These are phyloP conservation scores for Fusarium setosum DNA, from an alignment of 2,329 filamentous ascomycete genomes.

Conservation along the genomic window DNA sequence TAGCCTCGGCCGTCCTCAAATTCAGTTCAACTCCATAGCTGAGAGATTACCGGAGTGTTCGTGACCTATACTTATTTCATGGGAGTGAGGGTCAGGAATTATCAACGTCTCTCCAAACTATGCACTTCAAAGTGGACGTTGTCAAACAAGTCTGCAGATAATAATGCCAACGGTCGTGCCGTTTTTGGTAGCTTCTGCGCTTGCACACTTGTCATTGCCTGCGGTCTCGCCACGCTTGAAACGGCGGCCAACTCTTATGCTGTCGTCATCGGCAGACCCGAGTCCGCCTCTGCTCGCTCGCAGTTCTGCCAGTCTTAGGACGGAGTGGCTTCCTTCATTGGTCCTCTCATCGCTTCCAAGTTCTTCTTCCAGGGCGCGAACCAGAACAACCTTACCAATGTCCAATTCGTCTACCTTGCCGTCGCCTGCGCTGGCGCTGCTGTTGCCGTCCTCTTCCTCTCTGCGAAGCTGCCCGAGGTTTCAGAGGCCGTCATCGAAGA, in stretches of 20 bases:
- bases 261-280: slow-evolving; percentile 63
- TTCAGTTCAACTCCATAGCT: slow-evolving; percentile 12
- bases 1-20: neutral
- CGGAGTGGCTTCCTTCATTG: slow-evolving; percentile 77
- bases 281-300: slow-evolving; percentile 12
- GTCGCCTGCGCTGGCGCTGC: slow-evolving; percentile 75
- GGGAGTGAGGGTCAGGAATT: neutral
- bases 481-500: slow-evolving; percentile 57
- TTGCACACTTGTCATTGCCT: slow-evolving; percentile 78
- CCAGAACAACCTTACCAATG: slow-evolving; percentile 68
- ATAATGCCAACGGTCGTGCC: slow-evolving; percentile 31
- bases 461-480: slow-evolving; percentile 78
- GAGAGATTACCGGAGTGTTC: neutral
- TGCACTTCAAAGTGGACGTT: slow-evolving; percentile 1
- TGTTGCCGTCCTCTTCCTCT: slow-evolving; percentile 73
- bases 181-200: slow-evolving; percentile 80
- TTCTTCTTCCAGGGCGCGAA: slow-evolving; percentile 76
- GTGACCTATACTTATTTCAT: slow-evolving; percentile 1
- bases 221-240: slow-evolving; percentile 78
- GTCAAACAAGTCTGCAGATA: slow-evolving; percentile 62
- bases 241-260: slow-evolving; percentile 78
- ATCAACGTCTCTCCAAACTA: neutral
- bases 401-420: slow-evolving; percentile 81
- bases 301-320: slow-evolving; percentile 81
- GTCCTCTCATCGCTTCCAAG: slow-evolving; percentile 77